phyloP scores from a whole-genome alignment of 2,329 filamentous ascomycete genomes.

The Emmonsiellopsis sp. region DNA sequence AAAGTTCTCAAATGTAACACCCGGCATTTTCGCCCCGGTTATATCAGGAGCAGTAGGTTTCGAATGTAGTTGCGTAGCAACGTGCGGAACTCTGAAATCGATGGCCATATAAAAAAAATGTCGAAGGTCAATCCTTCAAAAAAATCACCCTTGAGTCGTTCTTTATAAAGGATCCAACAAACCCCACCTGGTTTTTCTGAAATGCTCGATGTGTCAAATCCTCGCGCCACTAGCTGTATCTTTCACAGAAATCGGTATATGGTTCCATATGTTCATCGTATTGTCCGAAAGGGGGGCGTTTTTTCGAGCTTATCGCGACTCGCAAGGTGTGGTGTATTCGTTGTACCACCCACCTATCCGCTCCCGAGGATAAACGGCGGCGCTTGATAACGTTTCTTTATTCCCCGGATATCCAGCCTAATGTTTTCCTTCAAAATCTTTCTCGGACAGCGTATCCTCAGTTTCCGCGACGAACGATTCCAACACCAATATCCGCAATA shows the following conservation, averaged over 20 bases:
- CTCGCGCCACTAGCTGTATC: neutral
- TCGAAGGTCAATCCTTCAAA: neutral
- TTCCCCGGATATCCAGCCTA: too few relatives aligned
- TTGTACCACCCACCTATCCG: neutral
- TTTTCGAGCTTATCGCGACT: neutral
- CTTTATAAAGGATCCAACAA: neutral
- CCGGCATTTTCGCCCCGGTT: neutral
- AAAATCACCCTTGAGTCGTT: too few relatives aligned
- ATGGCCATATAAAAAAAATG: neutral
- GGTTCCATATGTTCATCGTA: neutral
- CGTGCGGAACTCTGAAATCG: neutral
- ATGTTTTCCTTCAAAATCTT: too few relatives aligned
- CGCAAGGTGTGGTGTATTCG: neutral
- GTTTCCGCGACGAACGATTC: too few relatives aligned
- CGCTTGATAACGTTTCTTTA: too few relatives aligned
- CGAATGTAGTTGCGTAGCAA: neutral
- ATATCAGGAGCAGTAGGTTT: neutral
- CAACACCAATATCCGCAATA: too few relatives aligned
- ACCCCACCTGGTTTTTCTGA: neutral
- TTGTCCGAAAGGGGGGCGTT: neutral
- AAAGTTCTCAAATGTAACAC: neutral
- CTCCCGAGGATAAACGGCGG: too few relatives aligned
- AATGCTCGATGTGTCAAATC: neutral
- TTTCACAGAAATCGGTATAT: neutral
- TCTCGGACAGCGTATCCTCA: too few relatives aligned